Evolutionary conservation across 768 basidiomycete genomes (phyloP).

Genomic region (Boletus speciosus): DNA sequence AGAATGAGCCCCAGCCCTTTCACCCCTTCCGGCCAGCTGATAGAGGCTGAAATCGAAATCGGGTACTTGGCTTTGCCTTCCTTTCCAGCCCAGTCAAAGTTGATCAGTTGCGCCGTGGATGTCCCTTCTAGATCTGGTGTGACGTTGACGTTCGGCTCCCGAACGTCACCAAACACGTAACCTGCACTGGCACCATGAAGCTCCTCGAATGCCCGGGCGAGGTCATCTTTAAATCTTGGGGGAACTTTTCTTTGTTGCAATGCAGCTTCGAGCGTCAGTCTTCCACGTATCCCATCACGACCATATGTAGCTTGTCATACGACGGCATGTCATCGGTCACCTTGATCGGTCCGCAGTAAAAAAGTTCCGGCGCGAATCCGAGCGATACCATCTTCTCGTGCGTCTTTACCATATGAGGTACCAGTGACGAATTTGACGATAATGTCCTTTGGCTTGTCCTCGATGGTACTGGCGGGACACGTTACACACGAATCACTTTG

Average conservation of each 20-base stretch:
- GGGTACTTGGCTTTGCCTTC: background rate
- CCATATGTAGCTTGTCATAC: conserved; percentile 26
- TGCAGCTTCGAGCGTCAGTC: background rate
- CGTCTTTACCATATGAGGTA: conserved; percentile 27
- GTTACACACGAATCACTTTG: conserved; percentile 17
- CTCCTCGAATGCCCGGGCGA: conserved; percentile 14
- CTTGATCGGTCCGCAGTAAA: conserved; percentile 29
- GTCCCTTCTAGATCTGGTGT: background rate
- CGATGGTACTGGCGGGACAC: conserved; percentile 17
- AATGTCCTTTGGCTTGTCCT: conserved; percentile 7
- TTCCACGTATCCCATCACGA: conserved; percentile 39
- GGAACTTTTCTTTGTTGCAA: conserved; percentile 2
- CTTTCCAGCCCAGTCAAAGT: background rate
- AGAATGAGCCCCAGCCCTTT: background rate
- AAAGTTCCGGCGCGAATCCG: conserved; percentile 29
- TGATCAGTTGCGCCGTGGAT: background rate
- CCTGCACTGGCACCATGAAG: conserved; percentile 26
- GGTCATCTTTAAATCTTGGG: conserved; percentile 11
- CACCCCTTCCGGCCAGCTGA: background rate
- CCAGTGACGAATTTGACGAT: conserved; percentile 37
- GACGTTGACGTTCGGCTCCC: conserved; percentile 33
- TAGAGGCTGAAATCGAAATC: background rate
- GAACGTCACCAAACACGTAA: conserved; percentile 39
- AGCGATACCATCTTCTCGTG: conserved; percentile 33
- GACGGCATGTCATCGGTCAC: conserved; percentile 1